Conservation (phyloP, 768 basidiomycete genomes). For the Trametes elegans region DNA sequence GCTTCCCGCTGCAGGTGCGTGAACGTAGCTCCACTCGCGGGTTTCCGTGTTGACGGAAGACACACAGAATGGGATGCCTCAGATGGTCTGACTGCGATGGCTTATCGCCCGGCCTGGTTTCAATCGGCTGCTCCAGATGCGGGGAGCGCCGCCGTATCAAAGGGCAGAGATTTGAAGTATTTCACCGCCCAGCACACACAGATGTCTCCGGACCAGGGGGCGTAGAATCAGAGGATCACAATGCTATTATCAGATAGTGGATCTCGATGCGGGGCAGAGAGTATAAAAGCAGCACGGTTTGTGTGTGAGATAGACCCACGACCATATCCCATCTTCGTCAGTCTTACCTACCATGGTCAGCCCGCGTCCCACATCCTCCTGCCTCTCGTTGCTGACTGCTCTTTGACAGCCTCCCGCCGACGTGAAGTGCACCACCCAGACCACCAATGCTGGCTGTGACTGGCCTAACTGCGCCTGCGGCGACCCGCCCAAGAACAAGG, state of each 20-base stretch:
- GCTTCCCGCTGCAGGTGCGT: too few species aligned
- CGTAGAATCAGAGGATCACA: not conserved
- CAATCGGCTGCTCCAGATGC: constrained; percentile 7
- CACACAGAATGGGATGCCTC: not conserved
- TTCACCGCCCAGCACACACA: not conserved
- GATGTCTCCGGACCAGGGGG: not conserved
- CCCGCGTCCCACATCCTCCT: not conserved
- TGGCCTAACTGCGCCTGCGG: constrained; percentile 35
- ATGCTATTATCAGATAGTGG: constrained; percentile 10
- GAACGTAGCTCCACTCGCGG: not conserved
- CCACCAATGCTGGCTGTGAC: constrained; percentile 24
- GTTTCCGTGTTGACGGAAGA: not conserved
- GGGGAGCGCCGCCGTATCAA: constrained; percentile 5
- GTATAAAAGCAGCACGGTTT: not conserved
- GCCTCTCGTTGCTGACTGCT: not conserved
- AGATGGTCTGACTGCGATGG: not conserved
- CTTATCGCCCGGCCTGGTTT: constrained; percentile 6
- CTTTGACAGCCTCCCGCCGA: constrained; percentile 13
- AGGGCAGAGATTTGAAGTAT: constrained; percentile 44
- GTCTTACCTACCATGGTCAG: constrained; percentile 4
- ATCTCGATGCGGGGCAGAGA: constrained; percentile 1
- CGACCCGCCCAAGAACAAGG: constrained; percentile 36
- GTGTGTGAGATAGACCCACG: not conserved
- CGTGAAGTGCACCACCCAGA: constrained; percentile 23
- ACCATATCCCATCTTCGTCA: not conserved